Evolutionary conservation across 768 basidiomycete species (phyloP).

Genomic region (Cyathus striatus): DNA sequence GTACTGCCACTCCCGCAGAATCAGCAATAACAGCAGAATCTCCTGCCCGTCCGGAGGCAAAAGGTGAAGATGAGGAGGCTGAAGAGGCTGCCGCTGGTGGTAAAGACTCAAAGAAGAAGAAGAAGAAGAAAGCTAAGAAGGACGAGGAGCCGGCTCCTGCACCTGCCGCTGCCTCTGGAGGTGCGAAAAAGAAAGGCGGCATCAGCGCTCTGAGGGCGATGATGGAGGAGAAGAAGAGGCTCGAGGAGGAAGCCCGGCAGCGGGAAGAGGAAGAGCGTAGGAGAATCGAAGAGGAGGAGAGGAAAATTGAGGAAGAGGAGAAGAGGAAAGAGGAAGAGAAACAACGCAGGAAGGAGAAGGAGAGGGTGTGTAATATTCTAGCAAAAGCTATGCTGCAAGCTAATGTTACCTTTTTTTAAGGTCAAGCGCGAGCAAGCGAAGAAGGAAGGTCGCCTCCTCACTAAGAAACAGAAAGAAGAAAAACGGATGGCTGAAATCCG

Average conservation of each 20-base stretch:
- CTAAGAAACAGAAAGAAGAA: conserved; percentile 98
- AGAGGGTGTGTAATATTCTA: conserved; percentile 50
- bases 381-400: conserved; percentile 1
- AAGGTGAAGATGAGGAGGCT: conserved; percentile 62
- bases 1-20: conserved; percentile 15
- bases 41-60: conserved; percentile 20
- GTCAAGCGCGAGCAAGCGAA: conserved; percentile 84
- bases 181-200: conserved; percentile 69
- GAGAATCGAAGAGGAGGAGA: conserved; percentile 88
- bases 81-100: conserved; percentile 52
- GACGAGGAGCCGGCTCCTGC: conserved; percentile 44
- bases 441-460: conserved; percentile 91
- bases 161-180: conserved; percentile 34
- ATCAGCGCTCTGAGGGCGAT: conserved; percentile 82
- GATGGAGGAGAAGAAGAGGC: conserved; percentile 86
- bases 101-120: conserved; percentile 73
- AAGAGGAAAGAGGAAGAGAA: conserved; percentile 77
- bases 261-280: conserved; percentile 72
- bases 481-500: conserved; percentile 86
- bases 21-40: conserved; percentile 25
- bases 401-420: conserved; percentile 31
- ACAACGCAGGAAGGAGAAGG: conserved; percentile 80
- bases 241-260: conserved; percentile 79
- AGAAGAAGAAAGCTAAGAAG: conserved; percentile 78
- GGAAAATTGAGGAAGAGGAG: conserved; percentile 71